Evolutionary conservation across 306 rosid genomes (phyloP), one percentile per base, ranked within the genome.

Genomic region (Oemleria cerasiformis): DNA sequence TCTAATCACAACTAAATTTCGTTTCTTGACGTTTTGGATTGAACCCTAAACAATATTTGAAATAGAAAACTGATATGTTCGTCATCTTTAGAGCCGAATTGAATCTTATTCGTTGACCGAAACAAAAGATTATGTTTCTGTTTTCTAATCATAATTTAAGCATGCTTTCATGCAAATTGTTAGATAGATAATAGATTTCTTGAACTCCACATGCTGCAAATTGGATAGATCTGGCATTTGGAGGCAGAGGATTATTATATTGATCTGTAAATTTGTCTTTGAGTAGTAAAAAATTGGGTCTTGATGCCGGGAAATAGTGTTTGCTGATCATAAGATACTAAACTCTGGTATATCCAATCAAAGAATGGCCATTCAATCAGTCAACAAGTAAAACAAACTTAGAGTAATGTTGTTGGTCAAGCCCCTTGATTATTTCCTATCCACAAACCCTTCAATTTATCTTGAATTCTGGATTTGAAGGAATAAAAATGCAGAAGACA

Each of bases 291-390:
- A 4, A 36, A 50, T 9, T 23, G 39, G n/a, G 50, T 38, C 45
- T 45, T 67, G 48, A 36, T 67, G 61, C 38, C 61, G n/a, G 11
- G 38, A 50, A 50, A 38, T 50, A 11, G 14, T 68, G 48, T 68
- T 67, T 67, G 36, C 55, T 67, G 34, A 38, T 10, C 48, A 30
- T 17, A 55, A 73, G n/a, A 43, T 19, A 34, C 44, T 42, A 56
- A 42, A 14, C 25, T n/a, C 47, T 34, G 41, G 72, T 66, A 39
- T 75, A 39, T 75, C 53, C 43, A 59, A 75, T 58, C 79, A 49
- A 19, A 20, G 17, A 41, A 36, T 11, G 5, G 41, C 61, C 53
- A 67, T 47, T 4, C 20, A 75, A 9, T 57, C 73, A 47, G 67
- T 67, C 67, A 67, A 67, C 41, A 21, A 40, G 40, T 49, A 59